A percentile compares a stretch with the other conserved stretches of the same genome.
Conservation (phyloP, 2,329 filamentous ascomycete genomes). For the Aspergillus ochraceoroseus region DNA sequence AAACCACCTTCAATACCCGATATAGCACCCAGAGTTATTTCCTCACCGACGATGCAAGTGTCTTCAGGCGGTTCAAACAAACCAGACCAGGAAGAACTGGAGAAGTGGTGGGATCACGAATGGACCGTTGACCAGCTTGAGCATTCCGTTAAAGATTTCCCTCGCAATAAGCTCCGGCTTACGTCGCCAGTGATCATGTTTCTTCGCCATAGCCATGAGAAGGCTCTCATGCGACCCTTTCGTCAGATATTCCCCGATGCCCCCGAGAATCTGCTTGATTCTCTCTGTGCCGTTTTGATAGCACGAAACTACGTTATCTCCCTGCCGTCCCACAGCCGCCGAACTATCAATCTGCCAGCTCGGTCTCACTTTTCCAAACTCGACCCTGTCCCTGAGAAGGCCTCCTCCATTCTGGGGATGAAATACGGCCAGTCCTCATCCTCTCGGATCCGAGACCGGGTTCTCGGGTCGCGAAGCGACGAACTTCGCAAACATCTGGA, state of each 20-base stretch:
- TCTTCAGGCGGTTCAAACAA: slow-evolving; percentile 21
- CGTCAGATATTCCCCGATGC: slow-evolving; percentile 35
- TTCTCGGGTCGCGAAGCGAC: slow-evolving; percentile 28
- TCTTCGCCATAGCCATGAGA: slow-evolving; percentile 37
- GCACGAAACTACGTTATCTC: slow-evolving; percentile 38
- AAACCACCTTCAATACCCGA: slow-evolving; percentile 21
- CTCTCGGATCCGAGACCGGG: slow-evolving; percentile 27
- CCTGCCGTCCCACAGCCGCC: slow-evolving; percentile 26
- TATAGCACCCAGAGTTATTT: slow-evolving; percentile 16
- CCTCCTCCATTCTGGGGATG: slow-evolving; percentile 32
- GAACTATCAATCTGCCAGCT: slow-evolving; percentile 20
- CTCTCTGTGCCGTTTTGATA: slow-evolving; percentile 36
- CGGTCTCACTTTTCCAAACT: slow-evolving; percentile 23
- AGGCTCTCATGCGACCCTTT: slow-evolving; percentile 33
- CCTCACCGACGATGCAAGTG: slow-evolving; percentile 15
- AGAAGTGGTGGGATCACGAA: slow-evolving; percentile 38
- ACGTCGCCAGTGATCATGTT: slow-evolving; percentile 40
- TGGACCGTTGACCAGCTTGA: slow-evolving; percentile 41
- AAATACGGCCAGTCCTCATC: slow-evolving; percentile 27
- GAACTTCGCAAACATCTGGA: slow-evolving; percentile 34
- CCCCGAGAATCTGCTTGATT: slow-evolving; percentile 33
- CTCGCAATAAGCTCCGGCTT: slow-evolving; percentile 34
- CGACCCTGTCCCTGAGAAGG: slow-evolving; percentile 34
- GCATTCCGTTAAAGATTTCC: slow-evolving; percentile 35
- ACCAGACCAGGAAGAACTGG: slow-evolving; percentile 28